Percentiles rank a stretch among this genome's conserved stretches.
Evolutionary conservation across 805 yeast genomes (phyloP).

Genomic region (Saccharomyces mikatae): DNA sequence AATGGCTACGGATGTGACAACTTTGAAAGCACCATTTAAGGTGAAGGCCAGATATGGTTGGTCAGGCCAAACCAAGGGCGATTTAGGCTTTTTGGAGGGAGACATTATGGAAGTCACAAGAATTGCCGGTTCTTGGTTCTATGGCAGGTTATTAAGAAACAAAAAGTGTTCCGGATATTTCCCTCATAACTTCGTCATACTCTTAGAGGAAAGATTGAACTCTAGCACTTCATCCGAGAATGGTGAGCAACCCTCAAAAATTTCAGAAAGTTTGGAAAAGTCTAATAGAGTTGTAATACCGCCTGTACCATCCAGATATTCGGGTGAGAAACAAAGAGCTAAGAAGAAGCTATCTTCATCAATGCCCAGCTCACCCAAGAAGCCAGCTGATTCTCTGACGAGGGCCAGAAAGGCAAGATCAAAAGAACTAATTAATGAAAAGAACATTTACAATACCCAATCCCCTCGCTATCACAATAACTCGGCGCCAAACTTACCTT

Average conservation of each 20-base stretch:
- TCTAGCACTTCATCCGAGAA: conserved; percentile 4
- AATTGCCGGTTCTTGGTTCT: conserved; percentile 91
- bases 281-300: conserved; percentile 2
- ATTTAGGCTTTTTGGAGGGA: conserved; percentile 89
- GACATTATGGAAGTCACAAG: conserved; percentile 80
- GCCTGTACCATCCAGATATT: conserved; percentile 9
- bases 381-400: not conserved
- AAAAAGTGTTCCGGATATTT: conserved; percentile 70
- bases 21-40: conserved; percentile 53
- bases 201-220: conserved; percentile 35
- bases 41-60: conserved; percentile 83
- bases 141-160: conserved; percentile 72
- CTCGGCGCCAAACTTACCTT: not conserved
- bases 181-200: conserved; percentile 77
- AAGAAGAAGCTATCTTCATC: not conserved
- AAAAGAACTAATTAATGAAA: not conserved
- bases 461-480: not conserved
- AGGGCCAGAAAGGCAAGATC: conserved; percentile 1
- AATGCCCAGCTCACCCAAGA: not conserved
- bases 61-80: conserved; percentile 87
- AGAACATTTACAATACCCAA: not conserved
- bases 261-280: not conserved
- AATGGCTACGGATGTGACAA: not conserved
- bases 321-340: not conserved
- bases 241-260: not conserved